These are phyloP conservation scores for Cruciata laevipes DNA, from an alignment of 257 asterid genomes.

Conservation along the genomic window DNA sequence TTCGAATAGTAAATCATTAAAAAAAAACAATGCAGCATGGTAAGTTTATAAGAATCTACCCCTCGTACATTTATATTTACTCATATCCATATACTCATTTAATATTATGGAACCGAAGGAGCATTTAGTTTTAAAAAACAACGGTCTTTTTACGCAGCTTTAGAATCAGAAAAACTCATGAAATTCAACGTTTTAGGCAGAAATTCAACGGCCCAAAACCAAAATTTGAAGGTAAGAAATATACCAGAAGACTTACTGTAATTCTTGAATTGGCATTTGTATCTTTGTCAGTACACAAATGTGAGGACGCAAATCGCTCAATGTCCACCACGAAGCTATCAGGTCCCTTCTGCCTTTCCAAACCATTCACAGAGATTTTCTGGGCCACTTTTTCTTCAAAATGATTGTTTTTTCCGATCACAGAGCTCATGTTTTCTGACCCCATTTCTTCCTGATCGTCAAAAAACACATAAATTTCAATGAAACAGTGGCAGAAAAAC, in stretches of 20 bases:
- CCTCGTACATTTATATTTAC: too few species aligned
- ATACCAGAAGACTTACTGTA: constrained; percentile 31
- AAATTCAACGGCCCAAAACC: background rate
- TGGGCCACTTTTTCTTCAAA: constrained; percentile 31
- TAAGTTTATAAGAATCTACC: too few species aligned
- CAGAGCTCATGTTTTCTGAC: constrained; percentile 23
- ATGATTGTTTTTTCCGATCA: constrained; percentile 19
- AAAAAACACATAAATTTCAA: background rate
- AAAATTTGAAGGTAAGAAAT: background rate
- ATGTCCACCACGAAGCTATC: constrained; percentile 67
- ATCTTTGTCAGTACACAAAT: constrained; percentile 38
- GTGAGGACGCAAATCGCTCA: constrained; percentile 43
- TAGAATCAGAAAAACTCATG: background rate
- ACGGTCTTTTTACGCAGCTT: constrained; percentile 1
- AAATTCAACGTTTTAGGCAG: constrained; percentile 4
- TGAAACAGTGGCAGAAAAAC: constrained; percentile 1
- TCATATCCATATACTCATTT: too few species aligned
- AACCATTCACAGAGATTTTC: constrained; percentile 25
- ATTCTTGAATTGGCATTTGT: constrained; percentile 48
- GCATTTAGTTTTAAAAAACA: too few species aligned
- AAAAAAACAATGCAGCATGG: too few species aligned
- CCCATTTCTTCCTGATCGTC: constrained; percentile 33
- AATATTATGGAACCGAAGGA: too few species aligned
- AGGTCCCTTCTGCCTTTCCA: constrained; percentile 15
- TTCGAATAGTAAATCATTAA: too few species aligned